Conservation (phyloP, 495 filamentous ascomycete species). For the Xylaria bambusicola region DNA sequence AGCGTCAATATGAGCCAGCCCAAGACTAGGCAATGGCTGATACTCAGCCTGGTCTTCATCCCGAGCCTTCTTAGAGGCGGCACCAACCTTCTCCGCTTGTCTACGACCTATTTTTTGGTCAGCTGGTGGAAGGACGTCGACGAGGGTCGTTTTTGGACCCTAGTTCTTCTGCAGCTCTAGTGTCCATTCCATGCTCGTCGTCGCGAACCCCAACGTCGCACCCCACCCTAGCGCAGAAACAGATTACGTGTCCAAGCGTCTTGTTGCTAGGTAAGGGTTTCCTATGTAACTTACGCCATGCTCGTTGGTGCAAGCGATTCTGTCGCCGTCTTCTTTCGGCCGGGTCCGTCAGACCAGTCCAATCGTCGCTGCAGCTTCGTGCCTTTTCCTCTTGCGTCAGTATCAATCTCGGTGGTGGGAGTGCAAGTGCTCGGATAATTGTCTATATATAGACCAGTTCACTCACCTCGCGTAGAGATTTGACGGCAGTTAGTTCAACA, state of each 20-base stretch:
- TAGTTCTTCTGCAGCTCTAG: too few species aligned
- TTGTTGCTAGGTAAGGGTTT: background rate
- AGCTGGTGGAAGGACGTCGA: background rate
- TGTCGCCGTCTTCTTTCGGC: slow-evolving; percentile 29
- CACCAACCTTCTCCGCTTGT: slow-evolving; percentile 16
- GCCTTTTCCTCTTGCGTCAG: slow-evolving; percentile 16
- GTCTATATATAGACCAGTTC: background rate
- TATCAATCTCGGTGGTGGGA: too few species aligned
- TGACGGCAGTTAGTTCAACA: slow-evolving; percentile 19
- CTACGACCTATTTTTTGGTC: slow-evolving; percentile 20
- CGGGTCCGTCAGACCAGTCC: slow-evolving; percentile 28
- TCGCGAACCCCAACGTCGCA: too few species aligned
- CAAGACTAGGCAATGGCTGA: background rate
- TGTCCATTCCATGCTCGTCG: too few species aligned
- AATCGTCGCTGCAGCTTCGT: slow-evolving; percentile 28
- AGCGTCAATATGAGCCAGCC: background rate
- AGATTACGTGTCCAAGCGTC: background rate
- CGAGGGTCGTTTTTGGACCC: too few species aligned
- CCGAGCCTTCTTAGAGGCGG: background rate
- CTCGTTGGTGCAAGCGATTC: slow-evolving; percentile 35
- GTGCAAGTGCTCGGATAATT: background rate
- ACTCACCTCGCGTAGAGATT: slow-evolving; percentile 25
- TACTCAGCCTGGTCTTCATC: background rate
- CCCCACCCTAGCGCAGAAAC: too few species aligned
- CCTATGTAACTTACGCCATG: slow-evolving; percentile 28